Conservation (phyloP, 2,329 filamentous ascomycete species). For the Metarhizium humberi region DNA sequence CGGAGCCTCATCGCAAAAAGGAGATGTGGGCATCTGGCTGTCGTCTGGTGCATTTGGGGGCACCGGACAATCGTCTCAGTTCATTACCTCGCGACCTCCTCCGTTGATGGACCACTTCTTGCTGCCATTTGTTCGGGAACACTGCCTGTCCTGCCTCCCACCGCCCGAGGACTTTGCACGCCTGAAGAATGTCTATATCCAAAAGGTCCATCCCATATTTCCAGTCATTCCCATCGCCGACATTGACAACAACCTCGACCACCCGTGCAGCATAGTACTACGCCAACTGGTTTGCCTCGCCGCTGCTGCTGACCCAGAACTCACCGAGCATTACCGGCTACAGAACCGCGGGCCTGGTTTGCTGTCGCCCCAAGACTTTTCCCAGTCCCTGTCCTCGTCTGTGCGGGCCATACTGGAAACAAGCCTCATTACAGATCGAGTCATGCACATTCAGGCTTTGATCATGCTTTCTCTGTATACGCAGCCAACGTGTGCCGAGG, state of each 20-base stretch:
- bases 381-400: constrained; percentile 36
- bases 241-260: constrained; percentile 19
- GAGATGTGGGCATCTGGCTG: constrained; percentile 49
- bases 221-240: constrained; percentile 36
- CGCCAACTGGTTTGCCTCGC: constrained; percentile 47
- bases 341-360: constrained; percentile 26
- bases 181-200: constrained; percentile 36
- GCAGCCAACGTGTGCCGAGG: constrained; percentile 43
- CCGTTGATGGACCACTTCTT: constrained; percentile 30
- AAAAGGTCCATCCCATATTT: constrained; percentile 46
- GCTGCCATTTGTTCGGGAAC: constrained; percentile 32
- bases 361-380: constrained; percentile 37
- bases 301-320: constrained; percentile 39
- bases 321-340: constrained; percentile 35
- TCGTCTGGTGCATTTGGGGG: constrained; percentile 18
- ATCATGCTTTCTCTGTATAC: constrained; percentile 48
- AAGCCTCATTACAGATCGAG: constrained; percentile 42
- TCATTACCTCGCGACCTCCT: constrained; percentile 27
- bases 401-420: constrained; percentile 42
- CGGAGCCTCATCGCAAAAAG: constrained; percentile 32
- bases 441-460: constrained; percentile 44
- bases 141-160: constrained; percentile 39
- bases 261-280: constrained; percentile 32
- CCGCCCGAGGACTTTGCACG: constrained; percentile 35
- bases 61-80: constrained; percentile 23